phyloP scores from a whole-genome alignment of 2,329 filamentous ascomycete species.

The Ustilaginoidea virens region DNA sequence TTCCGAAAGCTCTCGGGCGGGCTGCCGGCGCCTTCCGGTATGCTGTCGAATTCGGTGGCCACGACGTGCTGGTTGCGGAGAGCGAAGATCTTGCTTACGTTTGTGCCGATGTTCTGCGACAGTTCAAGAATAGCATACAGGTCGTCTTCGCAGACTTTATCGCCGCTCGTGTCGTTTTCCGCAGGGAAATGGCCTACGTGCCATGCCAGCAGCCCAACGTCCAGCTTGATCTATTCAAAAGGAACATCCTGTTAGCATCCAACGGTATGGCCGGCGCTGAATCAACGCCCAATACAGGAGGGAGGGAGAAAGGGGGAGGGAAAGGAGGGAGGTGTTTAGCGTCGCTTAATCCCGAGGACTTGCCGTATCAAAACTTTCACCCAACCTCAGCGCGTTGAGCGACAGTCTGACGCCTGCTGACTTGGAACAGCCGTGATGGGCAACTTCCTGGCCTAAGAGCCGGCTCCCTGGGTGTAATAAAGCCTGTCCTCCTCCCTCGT shows the following conservation, averaged over 20 bases:
- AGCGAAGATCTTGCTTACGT: slow-evolving; percentile 5
- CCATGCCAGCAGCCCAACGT: slow-evolving; percentile 5
- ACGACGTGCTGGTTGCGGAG: slow-evolving; percentile 4
- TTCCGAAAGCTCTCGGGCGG: background rate
- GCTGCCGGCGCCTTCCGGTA: slow-evolving; percentile 1
- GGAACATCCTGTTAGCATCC: background rate
- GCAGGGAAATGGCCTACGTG: slow-evolving; percentile 5
- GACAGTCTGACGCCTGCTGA: slow-evolving; percentile 3
- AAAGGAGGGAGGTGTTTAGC: background rate
- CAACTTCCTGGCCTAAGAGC: slow-evolving; percentile 1
- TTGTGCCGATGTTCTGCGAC: slow-evolving; percentile 6
- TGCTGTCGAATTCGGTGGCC: slow-evolving; percentile 1
- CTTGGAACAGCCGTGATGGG: slow-evolving; percentile 1
- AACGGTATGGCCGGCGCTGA: background rate
- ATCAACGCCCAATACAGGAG: background rate
- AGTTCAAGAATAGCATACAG: slow-evolving; percentile 5
- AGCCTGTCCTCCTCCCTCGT: slow-evolving; percentile 1
- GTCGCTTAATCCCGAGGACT: background rate
- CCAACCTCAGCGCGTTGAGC: slow-evolving; percentile 3
- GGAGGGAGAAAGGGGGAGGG: background rate
- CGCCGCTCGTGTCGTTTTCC: slow-evolving; percentile 1
- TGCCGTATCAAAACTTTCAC: slow-evolving; percentile 7
- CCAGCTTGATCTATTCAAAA: slow-evolving; percentile 5
- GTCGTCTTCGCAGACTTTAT: slow-evolving; percentile 6
- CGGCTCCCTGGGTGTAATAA: slow-evolving; percentile 1